Conservation (phyloP, 2,329 filamentous ascomycete genomes). For the Balansia obtecta region DNA sequence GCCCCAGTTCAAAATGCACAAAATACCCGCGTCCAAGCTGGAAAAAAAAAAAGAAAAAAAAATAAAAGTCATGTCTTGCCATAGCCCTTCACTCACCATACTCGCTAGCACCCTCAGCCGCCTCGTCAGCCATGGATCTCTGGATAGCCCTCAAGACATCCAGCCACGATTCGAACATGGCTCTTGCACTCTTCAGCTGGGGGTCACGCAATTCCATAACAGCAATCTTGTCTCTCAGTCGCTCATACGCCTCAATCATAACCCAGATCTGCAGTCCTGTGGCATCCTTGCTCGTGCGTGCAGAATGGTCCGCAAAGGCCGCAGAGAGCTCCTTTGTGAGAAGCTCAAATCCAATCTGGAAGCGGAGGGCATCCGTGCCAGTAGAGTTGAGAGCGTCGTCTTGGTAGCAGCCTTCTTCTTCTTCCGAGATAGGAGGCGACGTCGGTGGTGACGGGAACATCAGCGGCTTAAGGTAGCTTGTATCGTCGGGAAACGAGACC, state of each 20-base stretch:
- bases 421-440: slow-evolving; percentile 19
- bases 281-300: slow-evolving; percentile 18
- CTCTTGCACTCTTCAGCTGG: slow-evolving; percentile 16
- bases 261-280: slow-evolving; percentile 39
- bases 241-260: slow-evolving; percentile 48
- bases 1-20: no score
- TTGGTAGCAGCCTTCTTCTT: slow-evolving; percentile 6
- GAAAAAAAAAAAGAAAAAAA: no score
- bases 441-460: slow-evolving; percentile 31
- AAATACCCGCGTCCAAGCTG: no score
- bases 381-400: slow-evolving; percentile 6
- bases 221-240: slow-evolving; percentile 33
- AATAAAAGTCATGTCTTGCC: no score
- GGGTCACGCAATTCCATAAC: slow-evolving; percentile 21
- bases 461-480: slow-evolving; percentile 33
- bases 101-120: slow-evolving; percentile 15
- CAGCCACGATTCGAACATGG: slow-evolving; percentile 40
- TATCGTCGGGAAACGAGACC: slow-evolving; percentile 33
- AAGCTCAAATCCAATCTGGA: slow-evolving; percentile 39
- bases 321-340: slow-evolving; percentile 37
- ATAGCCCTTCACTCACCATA: slow-evolving; percentile 11
- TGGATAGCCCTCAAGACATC: slow-evolving; percentile 35
- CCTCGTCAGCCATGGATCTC: slow-evolving; percentile 13
- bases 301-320: slow-evolving; percentile 19
- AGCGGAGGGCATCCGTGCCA: slow-evolving; percentile 24